Conservation (phyloP, 768 basidiomycete species). For the Daedalea quercina region DNA sequence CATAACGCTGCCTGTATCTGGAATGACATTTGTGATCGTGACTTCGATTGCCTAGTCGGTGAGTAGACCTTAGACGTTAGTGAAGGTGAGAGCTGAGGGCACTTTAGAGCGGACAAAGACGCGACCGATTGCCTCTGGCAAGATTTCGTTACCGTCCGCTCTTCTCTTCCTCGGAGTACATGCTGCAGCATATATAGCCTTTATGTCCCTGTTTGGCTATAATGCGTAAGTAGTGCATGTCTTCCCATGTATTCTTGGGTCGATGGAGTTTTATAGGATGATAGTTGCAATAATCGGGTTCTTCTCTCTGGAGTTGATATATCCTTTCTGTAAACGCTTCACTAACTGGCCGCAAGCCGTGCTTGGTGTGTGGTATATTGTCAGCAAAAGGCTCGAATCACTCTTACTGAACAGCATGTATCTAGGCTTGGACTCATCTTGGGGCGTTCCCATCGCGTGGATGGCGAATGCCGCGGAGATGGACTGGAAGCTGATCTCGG, state of each 20-base stretch:
- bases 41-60: conserved; percentile 31
- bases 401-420: too few species aligned
- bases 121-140: conserved; percentile 25
- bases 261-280: conserved; percentile 1
- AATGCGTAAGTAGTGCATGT: not conserved
- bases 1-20: conserved; percentile 21
- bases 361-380: conserved; percentile 30
- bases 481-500: conserved; percentile 16
- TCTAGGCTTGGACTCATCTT: not conserved
- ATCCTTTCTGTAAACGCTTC: conserved; percentile 49
- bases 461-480: conserved; percentile 27
- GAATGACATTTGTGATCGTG: conserved; percentile 21
- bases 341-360: conserved; percentile 61
- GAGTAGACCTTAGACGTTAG: conserved; percentile 1
- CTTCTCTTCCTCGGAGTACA: conserved; percentile 17
- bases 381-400: not conserved
- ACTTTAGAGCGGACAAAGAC: conserved; percentile 24
- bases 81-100: too few species aligned
- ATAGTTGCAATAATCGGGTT: conserved; percentile 12
- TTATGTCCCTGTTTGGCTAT: not conserved
- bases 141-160: conserved; percentile 21
- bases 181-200: conserved; percentile 2
- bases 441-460: conserved; percentile 32
- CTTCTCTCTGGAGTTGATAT: conserved; percentile 19
- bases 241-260: conserved; percentile 2